Percentiles rank a stretch among this genome's conserved stretches.
phyloP scores from a whole-genome alignment of 1,139 yeast species.

The Saccharomyces hybrid region DNA sequence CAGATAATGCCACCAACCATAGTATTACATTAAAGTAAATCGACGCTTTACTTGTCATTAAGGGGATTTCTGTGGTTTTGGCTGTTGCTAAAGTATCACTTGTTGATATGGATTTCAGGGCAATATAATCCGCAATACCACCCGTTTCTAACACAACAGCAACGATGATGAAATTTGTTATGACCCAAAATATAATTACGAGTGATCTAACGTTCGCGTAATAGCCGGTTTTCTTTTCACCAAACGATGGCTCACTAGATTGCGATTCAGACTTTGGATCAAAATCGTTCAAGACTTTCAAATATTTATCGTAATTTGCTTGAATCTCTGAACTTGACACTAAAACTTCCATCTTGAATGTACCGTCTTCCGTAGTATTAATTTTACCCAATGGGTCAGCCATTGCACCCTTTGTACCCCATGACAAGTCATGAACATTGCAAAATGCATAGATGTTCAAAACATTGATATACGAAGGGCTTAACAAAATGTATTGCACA shows the following conservation, averaged over 20 bases:
- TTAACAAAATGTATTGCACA: slow-evolving; percentile 73
- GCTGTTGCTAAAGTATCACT: slow-evolving; percentile 21
- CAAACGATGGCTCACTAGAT: slow-evolving; percentile 35
- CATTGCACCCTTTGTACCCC: slow-evolving; percentile 95
- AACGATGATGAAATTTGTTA: slow-evolving; percentile 62
- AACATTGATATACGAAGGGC: slow-evolving; percentile 86
- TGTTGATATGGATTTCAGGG: slow-evolving; percentile 20
- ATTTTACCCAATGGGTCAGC: slow-evolving; percentile 59
- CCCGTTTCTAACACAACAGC: slow-evolving; percentile 65
- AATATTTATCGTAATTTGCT: slow-evolving; percentile 52
- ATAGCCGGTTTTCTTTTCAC: slow-evolving; percentile 59
- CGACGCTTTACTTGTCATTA: slow-evolving; percentile 36
- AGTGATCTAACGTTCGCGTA: slow-evolving; percentile 69
- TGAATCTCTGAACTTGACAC: slow-evolving; percentile 53
- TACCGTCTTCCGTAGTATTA: slow-evolving; percentile 63
- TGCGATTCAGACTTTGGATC: slow-evolving; percentile 39
- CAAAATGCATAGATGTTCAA: slow-evolving; percentile 87
- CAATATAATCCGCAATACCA: slow-evolving; percentile 37
- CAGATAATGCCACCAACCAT: slow-evolving; percentile 78
- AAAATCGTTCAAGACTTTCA: slow-evolving; percentile 49
- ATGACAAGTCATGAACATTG: slow-evolving; percentile 90
- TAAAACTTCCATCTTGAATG: slow-evolving; percentile 70
- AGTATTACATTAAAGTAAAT: slow-evolving; percentile 64
- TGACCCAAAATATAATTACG: slow-evolving; percentile 73
- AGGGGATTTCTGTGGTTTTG: slow-evolving; percentile 11